Evolutionary conservation across 495 filamentous ascomycete genomes (phyloP).

Genomic region (Tuber indicum): DNA sequence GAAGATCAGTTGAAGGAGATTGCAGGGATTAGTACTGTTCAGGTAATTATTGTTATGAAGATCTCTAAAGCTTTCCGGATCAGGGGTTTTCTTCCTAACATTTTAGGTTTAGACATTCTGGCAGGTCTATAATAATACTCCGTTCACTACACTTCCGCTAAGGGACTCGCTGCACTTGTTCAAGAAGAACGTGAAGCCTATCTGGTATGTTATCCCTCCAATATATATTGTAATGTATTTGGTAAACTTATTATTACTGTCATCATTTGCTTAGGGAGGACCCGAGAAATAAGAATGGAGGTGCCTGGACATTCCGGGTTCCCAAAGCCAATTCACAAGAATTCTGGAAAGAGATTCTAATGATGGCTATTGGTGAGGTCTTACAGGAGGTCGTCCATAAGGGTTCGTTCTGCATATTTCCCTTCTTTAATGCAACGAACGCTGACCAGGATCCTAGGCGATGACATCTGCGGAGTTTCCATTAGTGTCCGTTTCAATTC

Average conservation of each 20-base stretch:
- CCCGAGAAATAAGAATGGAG: constrained; percentile 69
- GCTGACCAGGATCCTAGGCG: constrained; percentile 48
- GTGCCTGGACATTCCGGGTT: constrained; percentile 81
- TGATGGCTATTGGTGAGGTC: constrained; percentile 78
- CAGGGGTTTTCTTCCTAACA: background rate
- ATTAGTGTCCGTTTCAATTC: constrained; percentile 68
- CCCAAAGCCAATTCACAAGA: constrained; percentile 63
- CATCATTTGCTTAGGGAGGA: constrained; percentile 53
- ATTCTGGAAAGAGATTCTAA: constrained; percentile 71
- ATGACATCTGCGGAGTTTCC: constrained; percentile 71
- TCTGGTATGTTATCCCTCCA: constrained; percentile 52
- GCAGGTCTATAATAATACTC: constrained; percentile 84
- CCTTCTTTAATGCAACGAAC: background rate
- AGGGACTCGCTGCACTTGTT: constrained; percentile 82
- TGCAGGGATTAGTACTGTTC: constrained; percentile 40
- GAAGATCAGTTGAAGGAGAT: constrained; percentile 42
- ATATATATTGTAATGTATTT: background rate
- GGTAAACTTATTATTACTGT: constrained; percentile 13
- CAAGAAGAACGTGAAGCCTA: constrained; percentile 73
- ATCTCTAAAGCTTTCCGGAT: background rate
- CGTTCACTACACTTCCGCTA: constrained; percentile 65
- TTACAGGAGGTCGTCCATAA: constrained; percentile 68
- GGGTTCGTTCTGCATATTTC: constrained; percentile 47
- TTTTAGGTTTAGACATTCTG: constrained; percentile 65
- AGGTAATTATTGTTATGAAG: constrained; percentile 22